Evolutionary conservation across 371 early-diverging fungal species (phyloP), one percentile per base, ranked within the genome.

Genomic region (Umbelopsis sp.): DNA sequence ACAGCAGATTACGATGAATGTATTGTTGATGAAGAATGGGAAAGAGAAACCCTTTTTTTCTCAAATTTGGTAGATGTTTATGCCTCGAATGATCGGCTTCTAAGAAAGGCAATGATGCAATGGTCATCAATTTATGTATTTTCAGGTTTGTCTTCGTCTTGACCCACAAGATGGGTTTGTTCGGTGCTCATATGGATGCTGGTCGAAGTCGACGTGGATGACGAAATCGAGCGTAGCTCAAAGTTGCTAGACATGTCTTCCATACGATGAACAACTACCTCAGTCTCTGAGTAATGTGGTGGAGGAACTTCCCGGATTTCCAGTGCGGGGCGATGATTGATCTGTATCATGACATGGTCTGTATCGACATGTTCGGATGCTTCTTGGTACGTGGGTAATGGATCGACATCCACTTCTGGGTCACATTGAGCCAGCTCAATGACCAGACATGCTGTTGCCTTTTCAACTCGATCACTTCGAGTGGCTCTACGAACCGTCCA

Each of bases 351-450:
- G 20, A 25, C 37, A 11, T 50, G 24, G 48, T 48, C 18, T 32
- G 51, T 20, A 12, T 65, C 37, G 29, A 3, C 16, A 18, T 50
- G 20, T 50, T 22, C 51, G 11, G 70, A 48, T 37, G 76, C 79
- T 41, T 70, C 65, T 52, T 78, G 77, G 63, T 81, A 81, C n/a
- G 74, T 70, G 20, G 81, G 81, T 20, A 81, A 53, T 24, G 73
- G 69, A 10, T 67, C 63, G n/a, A 71, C 48, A 18, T 66, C 74
- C 8, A 68, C 48, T 50, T 74, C 77, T 20, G 72, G 69, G 51
- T 76, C 75, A 18, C 70, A 44, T 35, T 70, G 65, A 1, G 69
- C 66, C 29, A 81, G 48, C 51, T 74, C 72, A 41, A 81, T 73
- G 64, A 79, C 65, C 2, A 81, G 65, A 51, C 77, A 81, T 57